Conservation (phyloP, 306 rosid species). For the Fragaria vesca region DNA sequence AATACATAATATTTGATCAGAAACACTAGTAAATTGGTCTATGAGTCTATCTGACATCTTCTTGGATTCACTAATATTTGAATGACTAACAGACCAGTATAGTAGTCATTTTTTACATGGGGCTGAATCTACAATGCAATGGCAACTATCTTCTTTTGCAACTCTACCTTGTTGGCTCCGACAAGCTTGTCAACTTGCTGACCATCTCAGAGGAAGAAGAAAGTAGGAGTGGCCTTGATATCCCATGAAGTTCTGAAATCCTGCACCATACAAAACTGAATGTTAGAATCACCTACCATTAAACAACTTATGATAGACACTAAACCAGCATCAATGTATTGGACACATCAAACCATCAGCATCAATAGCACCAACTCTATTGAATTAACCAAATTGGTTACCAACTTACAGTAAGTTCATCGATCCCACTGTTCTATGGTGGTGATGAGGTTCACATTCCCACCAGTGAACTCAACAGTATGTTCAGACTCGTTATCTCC, state of each 20-base stretch:
- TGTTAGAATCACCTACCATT: not conserved
- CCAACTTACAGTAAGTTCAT: constrained; percentile 80
- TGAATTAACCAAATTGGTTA: not conserved
- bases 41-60: no score
- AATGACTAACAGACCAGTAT: constrained; percentile 10
- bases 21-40: no score
- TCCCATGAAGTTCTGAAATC: constrained; percentile 96
- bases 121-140: constrained; percentile 47
- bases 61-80: not conserved
- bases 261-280: constrained; percentile 39
- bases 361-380: not conserved
- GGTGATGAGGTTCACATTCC: constrained; percentile 71
- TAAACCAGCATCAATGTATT: not conserved
- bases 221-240: constrained; percentile 96
- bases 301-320: not conserved
- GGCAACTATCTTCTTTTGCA: constrained; percentile 65
- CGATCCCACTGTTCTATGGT: constrained; percentile 84
- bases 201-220: constrained; percentile 88
- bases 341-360: not conserved
- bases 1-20: no score
- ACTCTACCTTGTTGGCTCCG: constrained; percentile 93
- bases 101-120: constrained; percentile 23
- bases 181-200: constrained; percentile 91
- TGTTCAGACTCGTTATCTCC: constrained; percentile 57
- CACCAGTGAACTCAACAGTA: constrained; percentile 56